Evolutionary conservation across 2,329 filamentous ascomycete genomes (phyloP).

Genomic region (Curvularia verruculosa): DNA sequence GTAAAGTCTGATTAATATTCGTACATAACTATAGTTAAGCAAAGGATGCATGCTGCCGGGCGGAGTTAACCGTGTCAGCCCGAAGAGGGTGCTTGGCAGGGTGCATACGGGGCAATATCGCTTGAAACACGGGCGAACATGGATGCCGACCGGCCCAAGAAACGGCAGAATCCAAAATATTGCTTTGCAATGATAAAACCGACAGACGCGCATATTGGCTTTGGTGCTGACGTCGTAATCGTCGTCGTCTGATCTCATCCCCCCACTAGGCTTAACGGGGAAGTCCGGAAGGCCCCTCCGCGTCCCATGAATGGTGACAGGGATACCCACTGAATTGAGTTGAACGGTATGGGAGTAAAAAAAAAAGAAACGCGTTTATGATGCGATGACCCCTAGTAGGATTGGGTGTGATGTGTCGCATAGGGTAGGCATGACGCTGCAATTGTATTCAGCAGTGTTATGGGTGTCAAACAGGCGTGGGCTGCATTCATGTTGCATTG

Average conservation of each 20-base stretch:
- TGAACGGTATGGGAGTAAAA: constrained; percentile 5
- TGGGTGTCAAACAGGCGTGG: constrained; percentile 6
- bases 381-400: not conserved
- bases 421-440: constrained; percentile 7
- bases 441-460: constrained; percentile 3
- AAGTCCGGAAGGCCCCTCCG: constrained; percentile 8
- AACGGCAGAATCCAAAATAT: not conserved
- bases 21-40: no score
- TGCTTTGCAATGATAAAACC: constrained; percentile 11
- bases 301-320: constrained; percentile 3
- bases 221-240: constrained; percentile 4
- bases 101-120: constrained; percentile 9
- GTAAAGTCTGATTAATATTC: not conserved
- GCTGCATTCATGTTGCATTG: constrained; percentile 1
- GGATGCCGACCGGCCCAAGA: constrained; percentile 1
- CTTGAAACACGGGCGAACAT: not conserved
- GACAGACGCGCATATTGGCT: not conserved
- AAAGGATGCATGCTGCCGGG: not conserved
- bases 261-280: constrained; percentile 2
- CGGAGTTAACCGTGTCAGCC: not conserved
- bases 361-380: constrained; percentile 3
- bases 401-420: not conserved
- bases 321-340: constrained; percentile 9
- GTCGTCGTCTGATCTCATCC: constrained; percentile 2
- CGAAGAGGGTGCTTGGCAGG: constrained; percentile 1